phyloP scores from a whole-genome alignment of 2,329 filamentous ascomycete genomes.

The Colletotrichum spinosum region DNA sequence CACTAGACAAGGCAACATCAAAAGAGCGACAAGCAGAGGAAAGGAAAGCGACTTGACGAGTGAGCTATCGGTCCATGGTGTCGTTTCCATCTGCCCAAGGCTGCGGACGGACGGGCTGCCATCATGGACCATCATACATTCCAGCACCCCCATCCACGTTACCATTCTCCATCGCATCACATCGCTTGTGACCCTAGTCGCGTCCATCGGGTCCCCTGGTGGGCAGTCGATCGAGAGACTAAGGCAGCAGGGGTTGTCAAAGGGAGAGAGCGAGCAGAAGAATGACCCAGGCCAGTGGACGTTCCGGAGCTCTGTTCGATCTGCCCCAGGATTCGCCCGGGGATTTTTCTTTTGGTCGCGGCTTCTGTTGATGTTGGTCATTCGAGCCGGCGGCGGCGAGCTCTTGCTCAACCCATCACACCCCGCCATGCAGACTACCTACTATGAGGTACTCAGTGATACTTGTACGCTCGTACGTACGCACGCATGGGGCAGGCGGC shows the following conservation, averaged over 20 bases:
- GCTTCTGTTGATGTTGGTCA: constrained; percentile 7
- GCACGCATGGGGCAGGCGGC: too few species aligned
- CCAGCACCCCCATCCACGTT: not conserved
- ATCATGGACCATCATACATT: constrained; percentile 3
- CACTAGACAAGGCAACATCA: not conserved
- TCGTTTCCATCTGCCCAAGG: not conserved
- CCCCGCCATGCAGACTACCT: not conserved
- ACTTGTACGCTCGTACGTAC: too few species aligned
- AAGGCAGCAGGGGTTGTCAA: constrained; percentile 30
- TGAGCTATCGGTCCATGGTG: not conserved
- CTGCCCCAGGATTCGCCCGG: constrained; percentile 35
- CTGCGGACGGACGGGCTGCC: not conserved
- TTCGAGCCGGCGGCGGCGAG: not conserved
- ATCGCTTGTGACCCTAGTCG: constrained; percentile 5
- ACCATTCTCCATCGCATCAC: not conserved
- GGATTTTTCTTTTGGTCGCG: constrained; percentile 22
- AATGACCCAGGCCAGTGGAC: constrained; percentile 34
- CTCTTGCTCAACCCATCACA: not conserved
- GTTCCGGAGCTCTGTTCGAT: constrained; percentile 36
- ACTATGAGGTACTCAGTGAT: too few species aligned
- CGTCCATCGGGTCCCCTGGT: constrained; percentile 27
- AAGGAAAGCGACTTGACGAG: not conserved
- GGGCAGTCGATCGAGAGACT: constrained; percentile 32
- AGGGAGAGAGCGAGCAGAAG: constrained; percentile 21
- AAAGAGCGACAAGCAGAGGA: not conserved